Evolutionary conservation across 371 early-diverging fungal genomes (phyloP), one percentile per base, ranked within the genome.

Genomic region (Gilbertella persicaria): DNA sequence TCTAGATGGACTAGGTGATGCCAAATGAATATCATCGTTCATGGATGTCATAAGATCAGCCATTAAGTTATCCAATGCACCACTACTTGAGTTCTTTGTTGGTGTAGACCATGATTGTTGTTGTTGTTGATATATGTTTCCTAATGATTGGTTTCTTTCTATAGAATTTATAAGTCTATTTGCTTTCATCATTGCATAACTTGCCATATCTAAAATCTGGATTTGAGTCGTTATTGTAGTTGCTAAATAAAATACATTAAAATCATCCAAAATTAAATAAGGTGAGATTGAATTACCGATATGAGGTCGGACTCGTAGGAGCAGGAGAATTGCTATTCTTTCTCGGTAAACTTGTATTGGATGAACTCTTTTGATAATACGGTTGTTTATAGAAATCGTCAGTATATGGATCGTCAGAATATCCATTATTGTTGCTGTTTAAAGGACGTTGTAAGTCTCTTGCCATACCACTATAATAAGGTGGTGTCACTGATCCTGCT

Each of bases 21-120:
- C 19, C 28, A 52, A 21, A 29, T 57, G 44, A 33, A 58, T 48
- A 43, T 62, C 63, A 28, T 69, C 75, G 33, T 74, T 70, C 68
- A 82, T 75, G 12, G 74, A 76, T 55, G 69, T 75, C 70, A 83
- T 81, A 37, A 83, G 52, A 60, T 81, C 78, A 7, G 78, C 75
- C 84, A 83, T 83, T 35, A 83, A 50, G 13, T 73, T 75, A 55
- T 83, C 84, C 26, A 81, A 60, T 25, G 71, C 75, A 5, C 67
- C 67, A 36, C 55, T 49, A 3, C 64, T 45, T n/a, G 39, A 50
- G 29, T 43, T 60, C 16, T 13, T 33, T 14, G 36, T 47, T 14
- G 42, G 45, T 10, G 55, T 42, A 4, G 52, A 52, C 9, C 39
- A 14, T 3, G 57, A 52, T 21, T 56, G 51, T 30, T 46, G 29